Conservation (phyloP, 2,329 filamentous ascomycete genomes). For the Clarireedia sp. region DNA sequence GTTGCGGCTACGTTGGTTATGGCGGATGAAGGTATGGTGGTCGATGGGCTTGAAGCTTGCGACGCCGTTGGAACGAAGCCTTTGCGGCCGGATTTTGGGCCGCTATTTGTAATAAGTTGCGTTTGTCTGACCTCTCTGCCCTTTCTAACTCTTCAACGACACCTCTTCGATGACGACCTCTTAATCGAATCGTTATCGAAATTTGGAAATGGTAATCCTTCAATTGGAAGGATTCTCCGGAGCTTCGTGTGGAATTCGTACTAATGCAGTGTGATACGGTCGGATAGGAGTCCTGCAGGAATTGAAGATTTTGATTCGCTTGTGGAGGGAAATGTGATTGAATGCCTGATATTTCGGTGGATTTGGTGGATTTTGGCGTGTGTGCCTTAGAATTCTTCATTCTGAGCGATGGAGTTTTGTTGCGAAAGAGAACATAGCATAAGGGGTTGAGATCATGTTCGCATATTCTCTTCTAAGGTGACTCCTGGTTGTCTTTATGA, state of each 20-base stretch:
- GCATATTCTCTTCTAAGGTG: background rate
- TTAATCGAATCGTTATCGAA: background rate
- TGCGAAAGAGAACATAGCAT: background rate
- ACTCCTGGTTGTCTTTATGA: background rate
- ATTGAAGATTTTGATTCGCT: conserved; percentile 10
- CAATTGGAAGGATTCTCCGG: conserved; percentile 4
- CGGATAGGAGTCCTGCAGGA: conserved; percentile 11
- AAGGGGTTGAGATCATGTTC: background rate
- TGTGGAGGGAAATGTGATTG: conserved; percentile 1
- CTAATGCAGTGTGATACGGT: conserved; percentile 9
- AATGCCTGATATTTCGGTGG: conserved; percentile 9
- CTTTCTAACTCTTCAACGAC: background rate
- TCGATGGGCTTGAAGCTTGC: conserved; percentile 19
- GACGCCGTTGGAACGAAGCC: conserved; percentile 26
- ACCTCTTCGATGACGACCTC: background rate
- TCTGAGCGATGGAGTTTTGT: background rate
- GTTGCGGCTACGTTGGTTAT: conserved; percentile 9
- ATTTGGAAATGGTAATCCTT: background rate
- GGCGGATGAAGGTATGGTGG: conserved; percentile 16
- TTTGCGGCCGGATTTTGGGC: conserved; percentile 13
- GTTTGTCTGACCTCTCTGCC: background rate
- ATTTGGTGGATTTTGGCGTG: background rate
- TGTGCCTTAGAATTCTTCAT: background rate
- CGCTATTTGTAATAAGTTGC: conserved; percentile 2
- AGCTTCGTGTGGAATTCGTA: background rate